Conservation (phyloP, 2,329 filamentous ascomycete species). For the Orbilia javanica region DNA sequence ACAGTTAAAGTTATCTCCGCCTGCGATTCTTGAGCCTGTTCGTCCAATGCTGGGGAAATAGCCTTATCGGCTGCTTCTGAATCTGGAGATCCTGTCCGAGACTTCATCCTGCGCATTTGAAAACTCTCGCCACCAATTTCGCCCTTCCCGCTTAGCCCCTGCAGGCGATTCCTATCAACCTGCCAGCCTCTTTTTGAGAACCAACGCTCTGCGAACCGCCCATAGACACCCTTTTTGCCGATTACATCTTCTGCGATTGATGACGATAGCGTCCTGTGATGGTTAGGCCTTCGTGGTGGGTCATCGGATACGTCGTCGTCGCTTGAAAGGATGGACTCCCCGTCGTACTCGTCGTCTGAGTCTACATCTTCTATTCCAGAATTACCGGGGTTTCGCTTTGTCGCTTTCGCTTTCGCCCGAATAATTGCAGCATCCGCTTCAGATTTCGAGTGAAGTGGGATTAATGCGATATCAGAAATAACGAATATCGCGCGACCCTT, state of each 20-base stretch:
- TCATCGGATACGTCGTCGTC: slow-evolving; percentile 63
- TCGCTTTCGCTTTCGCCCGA: slow-evolving; percentile 70
- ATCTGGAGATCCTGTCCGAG: slow-evolving; percentile 58
- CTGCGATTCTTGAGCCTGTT: slow-evolving; percentile 62
- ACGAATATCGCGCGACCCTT: slow-evolving; percentile 81
- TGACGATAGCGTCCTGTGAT: slow-evolving; percentile 66
- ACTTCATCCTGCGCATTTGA: slow-evolving; percentile 63
- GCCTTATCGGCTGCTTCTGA: slow-evolving; percentile 45
- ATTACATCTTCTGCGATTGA: slow-evolving; percentile 92
- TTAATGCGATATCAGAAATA: slow-evolving; percentile 89
- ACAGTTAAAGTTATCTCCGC: slow-evolving; percentile 48
- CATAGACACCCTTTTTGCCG: slow-evolving; percentile 83
- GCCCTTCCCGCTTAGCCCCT: slow-evolving; percentile 75
- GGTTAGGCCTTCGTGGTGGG: slow-evolving; percentile 57
- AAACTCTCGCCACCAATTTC: slow-evolving; percentile 63
- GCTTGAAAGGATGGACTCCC: slow-evolving; percentile 63
- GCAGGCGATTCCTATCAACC: slow-evolving; percentile 75
- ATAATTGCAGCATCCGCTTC: slow-evolving; percentile 81
- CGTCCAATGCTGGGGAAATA: slow-evolving; percentile 28
- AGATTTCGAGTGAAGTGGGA: slow-evolving; percentile 80
- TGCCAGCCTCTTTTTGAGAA: slow-evolving; percentile 88
- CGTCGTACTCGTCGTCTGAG: slow-evolving; percentile 69
- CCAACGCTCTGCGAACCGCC: slow-evolving; percentile 90
- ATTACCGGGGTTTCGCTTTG: slow-evolving; percentile 64
- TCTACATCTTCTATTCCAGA: slow-evolving; percentile 64